Evolutionary conservation across 306 rosid genomes (phyloP), one percentile per base, ranked within the genome.

Genomic region (Corylus americana): DNA sequence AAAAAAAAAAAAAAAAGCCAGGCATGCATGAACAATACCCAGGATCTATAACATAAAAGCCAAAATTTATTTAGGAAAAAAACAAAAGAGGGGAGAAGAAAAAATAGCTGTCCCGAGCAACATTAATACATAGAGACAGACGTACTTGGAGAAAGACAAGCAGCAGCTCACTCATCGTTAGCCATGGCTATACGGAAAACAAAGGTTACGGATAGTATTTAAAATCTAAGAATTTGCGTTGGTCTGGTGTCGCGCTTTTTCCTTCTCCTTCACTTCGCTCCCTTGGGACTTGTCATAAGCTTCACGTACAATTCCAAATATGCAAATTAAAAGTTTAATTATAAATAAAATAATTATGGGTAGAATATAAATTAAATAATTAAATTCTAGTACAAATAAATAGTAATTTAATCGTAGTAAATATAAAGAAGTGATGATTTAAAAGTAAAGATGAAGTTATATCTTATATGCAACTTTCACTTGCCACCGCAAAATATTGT

Each of bases 181-280:
- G 7, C 17, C 51, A 68, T 68, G 70, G 42, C 69, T 17, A 13
- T 4, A 13, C 12, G 42, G 68, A 5, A 29, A 31, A 27, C 27
- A 62, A 35, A 14, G 35, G 11, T 12, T 20, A 27, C 11, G 27
- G 11, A 16, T 7, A 35, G 16, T 17, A 29, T 17, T 14, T 16
- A 1, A 16, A 4, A 44, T 68, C 29, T 68, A 68, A 1, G 17
- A 42, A 1, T 42, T 66, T 18, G 84, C 75, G 61, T 22, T 75
- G 63, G 86, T 27, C 50, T 94, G 98, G 80, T 87, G 87, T 78
- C 97, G 82, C 0, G 81, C 80, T 20, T 74, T 88, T 79, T 92
- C 97, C 89, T 89, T 92, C 88, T 94, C 97, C 89, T 94, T 94
- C 88, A 94, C 97, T 77, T 87, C 97, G 48, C 97, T 88, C 53